Evolutionary conservation across 331 rosid species (phyloP).

Genomic region (Rhamnella rubrinervis): DNA sequence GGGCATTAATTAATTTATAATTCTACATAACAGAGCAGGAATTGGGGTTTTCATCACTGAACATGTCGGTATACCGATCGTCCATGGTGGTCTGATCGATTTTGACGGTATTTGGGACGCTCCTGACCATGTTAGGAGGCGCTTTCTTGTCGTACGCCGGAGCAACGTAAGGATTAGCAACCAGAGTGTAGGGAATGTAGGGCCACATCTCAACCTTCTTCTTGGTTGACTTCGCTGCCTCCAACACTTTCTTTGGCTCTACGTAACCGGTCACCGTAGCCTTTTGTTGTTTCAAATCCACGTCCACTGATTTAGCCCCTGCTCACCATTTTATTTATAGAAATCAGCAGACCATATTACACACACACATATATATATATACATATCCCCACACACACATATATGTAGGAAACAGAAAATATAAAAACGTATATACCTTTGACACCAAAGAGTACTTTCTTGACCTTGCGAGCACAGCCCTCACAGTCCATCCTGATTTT

Average conservation of each 20-base stretch:
- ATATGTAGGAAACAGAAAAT: not conserved
- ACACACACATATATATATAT: not conserved
- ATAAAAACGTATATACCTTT: constrained; percentile 48
- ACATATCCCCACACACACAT: no score
- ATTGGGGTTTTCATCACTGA: constrained; percentile 91
- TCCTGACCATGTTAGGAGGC: constrained; percentile 92
- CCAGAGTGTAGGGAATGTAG: constrained; percentile 73
- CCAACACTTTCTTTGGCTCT: constrained; percentile 89
- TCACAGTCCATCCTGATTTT: constrained; percentile 97
- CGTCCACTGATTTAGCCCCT: constrained; percentile 88
- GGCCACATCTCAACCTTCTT: constrained; percentile 98
- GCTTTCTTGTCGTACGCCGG: constrained; percentile 94
- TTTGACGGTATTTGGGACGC: constrained; percentile 53
- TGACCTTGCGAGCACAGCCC: constrained; percentile 87
- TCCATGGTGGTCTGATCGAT: constrained; percentile 58
- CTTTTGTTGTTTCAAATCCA: constrained; percentile 92
- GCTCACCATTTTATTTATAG: not conserved
- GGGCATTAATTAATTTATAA: not conserved
- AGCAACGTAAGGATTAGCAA: constrained; percentile 76
- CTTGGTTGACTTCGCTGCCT: constrained; percentile 88
- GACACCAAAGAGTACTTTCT: constrained; percentile 76
- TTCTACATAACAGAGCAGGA: constrained; percentile 79
- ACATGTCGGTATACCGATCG: constrained; percentile 47
- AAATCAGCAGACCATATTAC: not conserved
- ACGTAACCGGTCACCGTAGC: constrained; percentile 84